phyloP scores from a whole-genome alignment of 768 basidiomycete species.

The Mrakia gelida region DNA sequence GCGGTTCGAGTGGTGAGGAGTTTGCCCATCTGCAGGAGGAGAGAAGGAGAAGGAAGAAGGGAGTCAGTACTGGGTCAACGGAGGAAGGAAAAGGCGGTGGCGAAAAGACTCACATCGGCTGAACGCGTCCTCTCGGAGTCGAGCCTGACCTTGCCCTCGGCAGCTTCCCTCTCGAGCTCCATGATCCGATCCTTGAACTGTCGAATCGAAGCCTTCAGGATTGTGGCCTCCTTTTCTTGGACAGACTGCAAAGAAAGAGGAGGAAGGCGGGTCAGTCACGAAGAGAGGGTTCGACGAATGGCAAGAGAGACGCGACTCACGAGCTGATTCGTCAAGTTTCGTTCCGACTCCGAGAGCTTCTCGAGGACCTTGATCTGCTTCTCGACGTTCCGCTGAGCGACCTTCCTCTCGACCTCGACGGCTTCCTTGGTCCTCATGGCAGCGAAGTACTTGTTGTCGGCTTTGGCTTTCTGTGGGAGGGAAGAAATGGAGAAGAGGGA shows the following conservation, averaged over 20 bases:
- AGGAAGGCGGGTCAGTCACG: not conserved
- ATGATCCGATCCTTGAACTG: slow-evolving; percentile 40
- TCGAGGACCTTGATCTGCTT: slow-evolving; percentile 65
- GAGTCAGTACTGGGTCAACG: not conserved
- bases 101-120: slow-evolving; percentile 37
- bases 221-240: slow-evolving; percentile 43
- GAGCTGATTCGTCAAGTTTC: slow-evolving; percentile 56
- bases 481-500: not conserved
- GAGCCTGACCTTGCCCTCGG: slow-evolving; percentile 31
- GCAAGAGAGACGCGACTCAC: slow-evolving; percentile 49
- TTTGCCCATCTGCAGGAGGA: slow-evolving; percentile 37
- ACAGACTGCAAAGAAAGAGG: slow-evolving; percentile 35
- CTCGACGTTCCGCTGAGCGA: slow-evolving; percentile 54
- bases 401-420: slow-evolving; percentile 69
- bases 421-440: slow-evolving; percentile 86
- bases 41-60: not conserved
- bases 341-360: slow-evolving; percentile 60
- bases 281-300: not conserved
- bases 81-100: not conserved
- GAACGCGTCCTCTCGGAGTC: slow-evolving; percentile 40
- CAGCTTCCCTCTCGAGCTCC: slow-evolving; percentile 16
- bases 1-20: slow-evolving; percentile 32
- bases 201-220: slow-evolving; percentile 40
- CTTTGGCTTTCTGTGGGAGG: slow-evolving; percentile 74
- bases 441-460: slow-evolving; percentile 89